Evolutionary conservation across 2,329 filamentous ascomycete genomes (phyloP).

Genomic region (Amauroascus verrucosus): DNA sequence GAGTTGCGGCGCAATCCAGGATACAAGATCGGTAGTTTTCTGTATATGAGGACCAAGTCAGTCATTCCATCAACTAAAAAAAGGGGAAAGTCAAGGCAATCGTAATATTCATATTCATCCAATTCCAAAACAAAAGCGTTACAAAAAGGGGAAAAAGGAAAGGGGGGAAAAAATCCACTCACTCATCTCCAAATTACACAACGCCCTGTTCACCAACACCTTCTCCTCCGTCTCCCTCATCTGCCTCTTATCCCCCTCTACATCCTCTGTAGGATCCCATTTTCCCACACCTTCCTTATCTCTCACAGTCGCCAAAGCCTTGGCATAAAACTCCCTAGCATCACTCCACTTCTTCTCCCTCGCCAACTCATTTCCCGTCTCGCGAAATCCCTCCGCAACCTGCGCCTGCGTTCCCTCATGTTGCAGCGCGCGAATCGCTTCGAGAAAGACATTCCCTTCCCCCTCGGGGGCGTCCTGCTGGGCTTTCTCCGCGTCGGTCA

Average conservation of each 20-base stretch:
- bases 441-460: constrained; percentile 70
- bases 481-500: constrained; percentile 70
- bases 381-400: constrained; percentile 73
- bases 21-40: constrained; percentile 81
- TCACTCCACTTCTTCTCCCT: constrained; percentile 62
- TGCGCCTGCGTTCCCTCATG: constrained; percentile 87
- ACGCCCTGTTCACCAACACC: constrained; percentile 75
- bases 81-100: too few relatives aligned
- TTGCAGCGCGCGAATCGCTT: constrained; percentile 78
- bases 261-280: constrained; percentile 43
- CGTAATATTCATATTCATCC: too few relatives aligned
- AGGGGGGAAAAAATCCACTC: constrained; percentile 23
- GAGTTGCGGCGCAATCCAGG: constrained; percentile 68
- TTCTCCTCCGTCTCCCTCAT: constrained; percentile 60
- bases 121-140: not conserved
- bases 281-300: constrained; percentile 21
- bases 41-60: constrained; percentile 22
- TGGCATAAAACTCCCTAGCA: constrained; percentile 83
- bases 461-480: constrained; percentile 44
- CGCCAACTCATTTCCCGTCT: constrained; percentile 86
- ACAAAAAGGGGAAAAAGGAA: not conserved
- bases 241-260: constrained; percentile 49
- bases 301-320: constrained; percentile 67
- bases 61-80: not conserved
- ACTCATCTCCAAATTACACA: constrained; percentile 78